Conservation (phyloP, 2,329 filamentous ascomycete species). For the Colletotrichum sp. region DNA sequence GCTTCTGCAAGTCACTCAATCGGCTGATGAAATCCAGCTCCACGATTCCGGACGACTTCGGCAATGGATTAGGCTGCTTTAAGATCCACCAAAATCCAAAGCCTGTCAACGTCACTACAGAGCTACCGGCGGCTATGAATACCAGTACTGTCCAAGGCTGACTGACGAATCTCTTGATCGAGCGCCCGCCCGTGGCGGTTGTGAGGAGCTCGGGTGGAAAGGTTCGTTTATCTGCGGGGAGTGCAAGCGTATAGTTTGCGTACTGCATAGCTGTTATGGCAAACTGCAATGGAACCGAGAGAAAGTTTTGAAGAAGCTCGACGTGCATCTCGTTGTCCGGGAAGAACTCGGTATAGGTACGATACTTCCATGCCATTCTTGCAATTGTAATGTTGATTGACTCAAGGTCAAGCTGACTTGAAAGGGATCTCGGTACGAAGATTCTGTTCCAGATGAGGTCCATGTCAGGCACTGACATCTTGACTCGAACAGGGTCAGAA, state of each 20-base stretch:
- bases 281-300: conserved; percentile 25
- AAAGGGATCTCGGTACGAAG: background rate
- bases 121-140: conserved; percentile 17
- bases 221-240: conserved; percentile 4
- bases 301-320: conserved; percentile 22
- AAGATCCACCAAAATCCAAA: background rate
- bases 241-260: conserved; percentile 22
- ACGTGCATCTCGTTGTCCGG: conserved; percentile 22
- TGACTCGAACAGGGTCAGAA: background rate
- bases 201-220: conserved; percentile 21
- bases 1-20: background rate
- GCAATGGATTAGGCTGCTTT: background rate
- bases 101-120: background rate
- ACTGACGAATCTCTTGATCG: conserved; percentile 20
- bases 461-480: conserved; percentile 16
- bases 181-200: conserved; percentile 19
- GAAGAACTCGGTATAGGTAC: conserved; percentile 24
- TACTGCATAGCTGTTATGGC: conserved; percentile 21
- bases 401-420: background rate
- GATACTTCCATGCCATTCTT: conserved; percentile 24
- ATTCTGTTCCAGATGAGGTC: conserved; percentile 17
- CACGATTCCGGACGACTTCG: conserved; percentile 1
- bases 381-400: conserved; percentile 22
- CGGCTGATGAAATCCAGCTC: background rate
- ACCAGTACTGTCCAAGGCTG: conserved; percentile 22